These are phyloP conservation scores for Xylariaceae sp. DNA, from an alignment of 2,329 filamentous ascomycete species.

Conservation along the genomic window DNA sequence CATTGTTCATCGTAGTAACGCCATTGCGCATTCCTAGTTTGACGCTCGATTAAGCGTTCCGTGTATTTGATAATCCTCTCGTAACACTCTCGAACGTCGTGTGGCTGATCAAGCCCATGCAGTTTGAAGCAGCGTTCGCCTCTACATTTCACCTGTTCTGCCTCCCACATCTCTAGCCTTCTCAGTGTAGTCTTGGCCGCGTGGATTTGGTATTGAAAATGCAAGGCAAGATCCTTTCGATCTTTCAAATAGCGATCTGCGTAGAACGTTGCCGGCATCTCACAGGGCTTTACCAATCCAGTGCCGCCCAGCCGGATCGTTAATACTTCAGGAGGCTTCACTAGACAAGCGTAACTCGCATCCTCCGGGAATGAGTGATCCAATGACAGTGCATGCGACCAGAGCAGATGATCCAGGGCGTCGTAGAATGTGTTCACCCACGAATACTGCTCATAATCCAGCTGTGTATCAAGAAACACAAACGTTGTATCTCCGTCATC, in stretches of 20 bases:
- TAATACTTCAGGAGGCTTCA: slow-evolving; percentile 54
- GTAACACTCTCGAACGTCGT: slow-evolving; percentile 32
- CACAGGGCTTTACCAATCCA: slow-evolving; percentile 47
- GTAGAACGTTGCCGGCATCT: slow-evolving; percentile 56
- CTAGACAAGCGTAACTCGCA: slow-evolving; percentile 47
- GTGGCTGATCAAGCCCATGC: slow-evolving; percentile 25
- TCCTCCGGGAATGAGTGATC: slow-evolving; percentile 38
- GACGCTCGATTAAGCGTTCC: slow-evolving; percentile 27
- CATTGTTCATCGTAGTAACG: slow-evolving; percentile 29
- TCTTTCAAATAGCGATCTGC: slow-evolving; percentile 55
- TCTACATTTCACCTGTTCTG: slow-evolving; percentile 23
- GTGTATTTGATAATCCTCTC: slow-evolving; percentile 28
- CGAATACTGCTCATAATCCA: slow-evolving; percentile 41
- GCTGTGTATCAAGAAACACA: slow-evolving; percentile 46
- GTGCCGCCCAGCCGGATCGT: slow-evolving; percentile 49
- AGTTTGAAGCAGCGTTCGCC: slow-evolving; percentile 28
- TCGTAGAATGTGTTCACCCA: slow-evolving; percentile 51
- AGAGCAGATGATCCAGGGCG: slow-evolving; percentile 51
- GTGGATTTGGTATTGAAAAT: slow-evolving; percentile 44
- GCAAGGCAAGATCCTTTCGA: slow-evolving; percentile 49
- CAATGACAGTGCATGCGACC: slow-evolving; percentile 46
- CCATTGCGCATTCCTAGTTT: slow-evolving; percentile 33
- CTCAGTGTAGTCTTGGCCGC: slow-evolving; percentile 29
- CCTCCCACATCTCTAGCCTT: slow-evolving; percentile 23
- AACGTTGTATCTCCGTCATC: slow-evolving; percentile 43